Evolutionary conservation across 192 early-diverging fungal genomes (phyloP), one percentile per base, ranked within the genome.

Genomic region (Pilobolus umbonatus): DNA sequence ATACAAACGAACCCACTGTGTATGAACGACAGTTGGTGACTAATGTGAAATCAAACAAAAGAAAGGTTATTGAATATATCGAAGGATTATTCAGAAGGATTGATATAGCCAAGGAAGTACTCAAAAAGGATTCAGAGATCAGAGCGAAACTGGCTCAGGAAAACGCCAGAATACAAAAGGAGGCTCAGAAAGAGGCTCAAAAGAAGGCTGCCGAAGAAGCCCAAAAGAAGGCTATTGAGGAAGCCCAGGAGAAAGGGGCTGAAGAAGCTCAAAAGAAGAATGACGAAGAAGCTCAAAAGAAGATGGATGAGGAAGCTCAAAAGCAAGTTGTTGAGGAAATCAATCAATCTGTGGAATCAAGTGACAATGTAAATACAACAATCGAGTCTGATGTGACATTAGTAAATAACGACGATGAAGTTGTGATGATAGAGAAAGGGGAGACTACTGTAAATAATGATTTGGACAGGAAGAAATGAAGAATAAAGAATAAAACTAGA

Each of bases 231-330:
- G 5, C 26, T 24, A 31, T 22, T 2, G 24, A 34, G 5, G 52
- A 54, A 38, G 21, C 35, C 19, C 34, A 54, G 25, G 21, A 22
- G 38, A 35, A 35, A 32, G 31, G 21, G 4, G 21, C 35, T 1
- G 52, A 54, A 54, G 52, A 54, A 54, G 52, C 52, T 35, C 34
- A 54, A 54, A 35, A 14, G 25, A n/a, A 38, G 4, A 35, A 31
- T 15, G 11, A 54, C 21, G 52, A 54, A 25, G 52, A 54, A 34
- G 52, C 35, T 25, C 29, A 54, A 25, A 31, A 35, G 22, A 54
- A 35, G 26, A 25, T 54, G 24, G 21, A 36, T 12, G 52, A 54
- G 24, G 52, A 54, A 34, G 34, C 34, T 11, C 28, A 51, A 9
- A 30, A 31, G 10, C 49, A 51, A 51, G 15, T 17, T 28, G 49